Base-by-base conservation (phyloP, 2,329 filamentous ascomycete genomes). In the Pseudogymnoascus pannorum region DNA sequence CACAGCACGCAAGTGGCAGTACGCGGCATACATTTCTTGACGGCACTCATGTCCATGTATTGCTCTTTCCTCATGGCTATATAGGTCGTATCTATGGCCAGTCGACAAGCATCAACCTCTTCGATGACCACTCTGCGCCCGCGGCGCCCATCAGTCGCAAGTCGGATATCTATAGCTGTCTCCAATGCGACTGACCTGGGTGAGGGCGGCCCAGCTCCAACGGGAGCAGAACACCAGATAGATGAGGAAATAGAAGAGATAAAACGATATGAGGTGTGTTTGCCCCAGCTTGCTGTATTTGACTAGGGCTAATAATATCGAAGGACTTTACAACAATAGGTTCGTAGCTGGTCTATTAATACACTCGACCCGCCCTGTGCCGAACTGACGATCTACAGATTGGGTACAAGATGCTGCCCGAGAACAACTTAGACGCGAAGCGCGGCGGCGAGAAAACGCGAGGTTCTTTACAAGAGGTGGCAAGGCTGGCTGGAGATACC, bases 321-420 rank as follows among this genome's bases (percentile, higher is more conserved):
- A 67, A 85, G 82, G 94, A 99, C 76, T 99, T 99, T 73, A 96
- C 92, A 5, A 99, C 94, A 0, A 94, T 94, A 82, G 85, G 85
- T 87, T 79, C 38, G 60, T 59, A 31, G 35, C 48, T 20, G 40
- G 12, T n/a, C 26, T 11, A 24, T 12, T 14, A 40, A 36, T 22
- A 35, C 42, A 65, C 67, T 64, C 63, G 59, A 64, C 51, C 63
- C 44, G 26, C n/a, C 33, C 62, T 18, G 48, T 54, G 69, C 57
- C 31, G 57, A 58, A 71, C 73, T 79, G 70, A 78, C 68, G 64
- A 57, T 29, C 62, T 57, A 77, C 80, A 84, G 94, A 99, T 75
- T 99, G 94, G 94, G 93, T 99, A 0, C 93, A 99, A 74, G 94
- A 99, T 82, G 92, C 93, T 9, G 88, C 92, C 33, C 88, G 92